Evolutionary conservation across 306 rosid genomes (phyloP).

Genomic region (Cicer chorassanicum): DNA sequence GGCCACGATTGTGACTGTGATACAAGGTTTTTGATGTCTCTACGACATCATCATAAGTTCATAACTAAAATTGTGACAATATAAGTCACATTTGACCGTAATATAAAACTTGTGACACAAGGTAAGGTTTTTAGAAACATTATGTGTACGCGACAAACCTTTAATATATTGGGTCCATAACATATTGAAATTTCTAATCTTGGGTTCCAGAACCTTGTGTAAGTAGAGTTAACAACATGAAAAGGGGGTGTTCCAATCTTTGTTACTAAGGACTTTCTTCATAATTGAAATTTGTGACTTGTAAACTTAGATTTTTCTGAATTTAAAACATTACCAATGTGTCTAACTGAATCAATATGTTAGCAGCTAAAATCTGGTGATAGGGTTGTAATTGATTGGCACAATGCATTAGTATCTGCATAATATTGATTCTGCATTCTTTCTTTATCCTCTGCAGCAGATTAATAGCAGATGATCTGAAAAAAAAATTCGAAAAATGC

Average conservation of each 20-base stretch:
- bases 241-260: conserved; percentile 5
- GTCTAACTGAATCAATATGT: conserved; percentile 68
- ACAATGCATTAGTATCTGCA: conserved; percentile 64
- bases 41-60: background rate
- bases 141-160: conserved; percentile 15
- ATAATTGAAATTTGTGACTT: conserved; percentile 31
- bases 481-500: conserved; percentile 8
- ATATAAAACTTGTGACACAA: background rate
- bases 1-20: background rate
- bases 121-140: background rate
- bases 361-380: conserved; percentile 76
- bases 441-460: conserved; percentile 63
- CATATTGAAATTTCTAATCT: too few relatives aligned
- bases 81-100: background rate
- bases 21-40: background rate
- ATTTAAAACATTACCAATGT: conserved; percentile 55
- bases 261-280: conserved; percentile 7
- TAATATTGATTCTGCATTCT: conserved; percentile 59
- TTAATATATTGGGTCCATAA: background rate
- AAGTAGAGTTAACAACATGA: conserved; percentile 22
- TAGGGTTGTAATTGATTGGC: conserved; percentile 62
- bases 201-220: background rate
- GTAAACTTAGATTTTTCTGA: background rate
- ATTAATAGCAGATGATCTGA: conserved; percentile 68
- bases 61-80: background rate